Conservation (phyloP, 805 yeast species). For the Wickerhamomyces bovis region DNA sequence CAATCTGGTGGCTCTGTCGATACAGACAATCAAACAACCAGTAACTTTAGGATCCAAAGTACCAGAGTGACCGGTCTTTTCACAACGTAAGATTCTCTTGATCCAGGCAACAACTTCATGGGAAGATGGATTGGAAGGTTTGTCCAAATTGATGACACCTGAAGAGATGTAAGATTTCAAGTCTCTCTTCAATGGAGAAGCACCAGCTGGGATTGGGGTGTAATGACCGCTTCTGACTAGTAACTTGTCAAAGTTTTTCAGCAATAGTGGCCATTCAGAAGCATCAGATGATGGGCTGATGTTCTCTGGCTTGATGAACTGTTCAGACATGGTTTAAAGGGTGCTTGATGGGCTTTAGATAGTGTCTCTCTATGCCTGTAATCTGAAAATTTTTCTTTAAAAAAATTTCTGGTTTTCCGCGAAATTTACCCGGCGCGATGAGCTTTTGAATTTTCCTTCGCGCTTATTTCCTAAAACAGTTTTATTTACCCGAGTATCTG, state of each 20-base stretch:
- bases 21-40: slow-evolving; percentile 96
- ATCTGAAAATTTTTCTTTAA: slow-evolving; percentile 7
- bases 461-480: neutral
- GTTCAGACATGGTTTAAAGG: slow-evolving; percentile 49
- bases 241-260: slow-evolving; percentile 90
- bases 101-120: slow-evolving; percentile 99
- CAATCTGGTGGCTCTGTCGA: slow-evolving; percentile 95
- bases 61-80: slow-evolving; percentile 98
- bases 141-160: slow-evolving; percentile 96
- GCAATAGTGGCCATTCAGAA: slow-evolving; percentile 89
- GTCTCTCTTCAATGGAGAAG: slow-evolving; percentile 92
- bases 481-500: neutral
- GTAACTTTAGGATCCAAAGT: slow-evolving; percentile 98
- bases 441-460: neutral
- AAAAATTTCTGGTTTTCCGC: neutral
- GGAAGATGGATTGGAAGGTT: slow-evolving; percentile 96
- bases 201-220: slow-evolving; percentile 95
- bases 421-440: slow-evolving; percentile 4
- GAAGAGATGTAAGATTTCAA: slow-evolving; percentile 82
- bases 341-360: neutral
- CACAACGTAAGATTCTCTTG: slow-evolving; percentile 89
- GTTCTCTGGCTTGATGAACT: slow-evolving; percentile 82
- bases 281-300: slow-evolving; percentile 77
- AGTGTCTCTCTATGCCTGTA: neutral
- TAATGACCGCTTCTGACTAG: slow-evolving; percentile 95